Base-by-base conservation (phyloP, 1,284 basidiomycete species). In the Chalciporus piperatoides region DNA sequence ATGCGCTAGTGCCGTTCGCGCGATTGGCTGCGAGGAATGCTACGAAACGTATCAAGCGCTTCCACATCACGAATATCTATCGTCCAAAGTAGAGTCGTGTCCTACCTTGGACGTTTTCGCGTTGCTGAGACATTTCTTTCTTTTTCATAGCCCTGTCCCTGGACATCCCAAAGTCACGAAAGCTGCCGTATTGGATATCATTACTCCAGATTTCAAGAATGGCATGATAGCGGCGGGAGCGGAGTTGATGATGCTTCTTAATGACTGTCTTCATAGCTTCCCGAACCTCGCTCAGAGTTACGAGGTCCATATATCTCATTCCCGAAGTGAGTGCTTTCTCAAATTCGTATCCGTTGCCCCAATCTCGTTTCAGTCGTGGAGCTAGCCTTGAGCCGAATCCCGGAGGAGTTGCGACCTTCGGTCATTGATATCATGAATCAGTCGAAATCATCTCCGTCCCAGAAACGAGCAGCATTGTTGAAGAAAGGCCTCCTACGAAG, bases 41-140 rank as follows among this genome's bases (percentile, higher is more conserved):
- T 41, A 79, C 82, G 43, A 81, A 80, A 57, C 75, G 95, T 36
- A 92, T 97, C 67, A 97, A 98, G 69, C 80, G 94, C 14, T 97
- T 89, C 69, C 88, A 93, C 67, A 84, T 96, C 28, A 78, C 83
- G 27, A 80, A 86, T 53, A 80, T 84, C 9, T 93, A 84, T 63
- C 71, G 77, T 37, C 79, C 83, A 2, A 81, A 75, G 86, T 86
- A 58, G 39, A 71, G 69, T 42, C 6, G 45, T 41, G 19, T 41
- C n/a, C 27, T 25, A 21, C 28, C 15, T 44, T n/a, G 19, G 1
- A 2, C 30, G 28, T 15, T 25, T 2, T 14, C 12, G 11, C n/a
- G 8, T 17, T 32, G 32, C 30, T 62, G 41, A 52, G 19, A 17
- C 6, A 2, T 33, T n/a, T 2, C 27, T 44, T 36, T 27, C 30